Evolutionary conservation across 139 green algal species (phyloP).

Genomic region (Chlorella sp.): DNA sequence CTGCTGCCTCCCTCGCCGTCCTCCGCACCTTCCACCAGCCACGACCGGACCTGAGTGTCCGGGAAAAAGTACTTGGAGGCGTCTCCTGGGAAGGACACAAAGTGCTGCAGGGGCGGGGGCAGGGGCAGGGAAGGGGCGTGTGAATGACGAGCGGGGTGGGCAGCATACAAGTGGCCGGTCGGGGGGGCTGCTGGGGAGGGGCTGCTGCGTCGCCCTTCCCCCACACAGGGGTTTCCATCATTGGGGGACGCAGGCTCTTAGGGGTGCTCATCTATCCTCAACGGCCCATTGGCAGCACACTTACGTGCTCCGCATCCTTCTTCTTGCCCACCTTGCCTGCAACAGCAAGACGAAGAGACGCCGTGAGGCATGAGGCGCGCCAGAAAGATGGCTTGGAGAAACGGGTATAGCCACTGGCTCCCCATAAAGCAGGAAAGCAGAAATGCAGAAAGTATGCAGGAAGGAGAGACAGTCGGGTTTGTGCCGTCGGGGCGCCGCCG

Average conservation of each 20-base stretch:
- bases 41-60: background rate
- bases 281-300: background rate
- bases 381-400: background rate
- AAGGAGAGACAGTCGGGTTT: too few relatives aligned
- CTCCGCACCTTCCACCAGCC: background rate
- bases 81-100: conserved; percentile 1
- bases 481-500: background rate
- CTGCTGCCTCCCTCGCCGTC: background rate
- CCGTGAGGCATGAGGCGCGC: too few relatives aligned
- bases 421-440: too few relatives aligned
- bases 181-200: background rate
- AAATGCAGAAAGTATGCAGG: too few relatives aligned
- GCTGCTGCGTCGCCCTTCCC: too few relatives aligned
- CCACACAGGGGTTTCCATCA: too few relatives aligned
- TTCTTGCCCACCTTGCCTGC: conserved; percentile 13
- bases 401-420: too few relatives aligned
- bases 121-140: background rate
- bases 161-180: background rate
- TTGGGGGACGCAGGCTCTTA: too few relatives aligned
- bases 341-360: background rate
- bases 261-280: too few relatives aligned
- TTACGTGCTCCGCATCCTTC: conserved; percentile 5
- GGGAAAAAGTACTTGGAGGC: conserved; percentile 1
- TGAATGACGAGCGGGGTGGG: background rate
- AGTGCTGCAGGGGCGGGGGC: conserved; percentile 9